Base-by-base conservation (phyloP, 75 land plant genomes). In the Picea sitchensis region DNA sequence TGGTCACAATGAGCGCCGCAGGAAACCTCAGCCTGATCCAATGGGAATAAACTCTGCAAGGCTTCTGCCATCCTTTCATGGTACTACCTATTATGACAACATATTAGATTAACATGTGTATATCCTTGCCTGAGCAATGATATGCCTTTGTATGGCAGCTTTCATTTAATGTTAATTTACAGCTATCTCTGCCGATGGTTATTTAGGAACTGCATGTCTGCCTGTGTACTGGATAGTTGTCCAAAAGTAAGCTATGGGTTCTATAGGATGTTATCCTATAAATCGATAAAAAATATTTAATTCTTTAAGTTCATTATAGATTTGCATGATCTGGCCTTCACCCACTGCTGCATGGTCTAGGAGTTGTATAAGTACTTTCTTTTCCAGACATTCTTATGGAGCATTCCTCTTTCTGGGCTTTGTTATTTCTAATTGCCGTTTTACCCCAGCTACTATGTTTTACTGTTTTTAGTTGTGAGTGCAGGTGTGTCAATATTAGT, bases 1-100 rank as follows among this genome's bases (percentile, higher is more conserved):
- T 57, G 84, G 90, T 44, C 92, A 90, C 84, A 90, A 90, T 79
- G 75, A 84, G 62, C 90, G 90, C 5, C 76, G 90, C 21, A 86
- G 92, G 63, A 90, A 90, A 60, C 84, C 90, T 65, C 92, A 84
- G 78, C 79, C 80, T 31, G 87, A 83, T 58, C 68, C 30, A 57
- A 31, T 31, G 34, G 17, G 34, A 76, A 58, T 51, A 18, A 76
- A 56, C 63, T 4, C 60, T 76, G 61, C 58, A 76, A 76, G 77
- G 77, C 36, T 76, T 76, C 20, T 26, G 34, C 77, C 77, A 31
- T 30, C 60, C n/a, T 71, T 44, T 71, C 71, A 71, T 71, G 73
- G 73, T 71, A 71, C 23, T 41, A 21, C 20, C 47, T 41, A 71
- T 38, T 38, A 38, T 34, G 44, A 41, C 20, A 18, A 71, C 11